phyloP scores from a whole-genome alignment of 441 rosid species.

The Mallotus japonicus region DNA sequence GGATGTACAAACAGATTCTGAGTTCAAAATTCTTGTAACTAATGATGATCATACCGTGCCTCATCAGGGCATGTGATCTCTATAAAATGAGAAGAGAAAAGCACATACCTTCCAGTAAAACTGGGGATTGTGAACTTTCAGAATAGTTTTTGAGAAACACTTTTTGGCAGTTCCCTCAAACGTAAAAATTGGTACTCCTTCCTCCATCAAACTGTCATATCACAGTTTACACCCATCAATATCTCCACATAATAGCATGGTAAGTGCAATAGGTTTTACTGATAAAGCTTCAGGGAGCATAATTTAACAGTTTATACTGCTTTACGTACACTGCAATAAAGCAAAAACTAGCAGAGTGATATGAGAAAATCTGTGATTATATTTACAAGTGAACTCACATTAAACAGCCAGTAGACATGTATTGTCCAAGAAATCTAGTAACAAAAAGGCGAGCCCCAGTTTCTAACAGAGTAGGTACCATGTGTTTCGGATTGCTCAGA shows the following conservation, averaged over 20 bases:
- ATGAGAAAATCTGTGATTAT: constrained; percentile 2
- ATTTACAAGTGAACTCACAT: constrained; percentile 50
- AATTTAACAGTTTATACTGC: too few relatives aligned
- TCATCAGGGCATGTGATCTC: background rate
- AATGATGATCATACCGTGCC: background rate
- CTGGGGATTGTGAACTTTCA: constrained; percentile 70
- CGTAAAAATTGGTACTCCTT: constrained; percentile 66
- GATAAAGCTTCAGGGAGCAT: too few relatives aligned
- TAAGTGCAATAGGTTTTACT: background rate
- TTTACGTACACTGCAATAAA: background rate
- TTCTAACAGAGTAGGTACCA: constrained; percentile 64
- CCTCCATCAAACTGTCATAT: constrained; percentile 62
- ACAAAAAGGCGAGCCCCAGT: constrained; percentile 64
- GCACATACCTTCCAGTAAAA: constrained; percentile 86
- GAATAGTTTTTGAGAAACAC: constrained; percentile 37
- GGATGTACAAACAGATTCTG: too few relatives aligned
- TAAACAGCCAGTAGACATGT: constrained; percentile 55
- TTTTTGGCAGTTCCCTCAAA: constrained; percentile 47
- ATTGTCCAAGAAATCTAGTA: constrained; percentile 59
- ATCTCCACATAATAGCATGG: background rate
- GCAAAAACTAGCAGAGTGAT: background rate
- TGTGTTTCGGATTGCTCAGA: constrained; percentile 52
- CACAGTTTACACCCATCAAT: constrained; percentile 6
- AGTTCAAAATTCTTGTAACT: background rate
- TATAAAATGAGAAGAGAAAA: background rate